Evolutionary conservation across 2,329 filamentous ascomycete genomes (phyloP).

Genomic region (Ophiostoma montium): DNA sequence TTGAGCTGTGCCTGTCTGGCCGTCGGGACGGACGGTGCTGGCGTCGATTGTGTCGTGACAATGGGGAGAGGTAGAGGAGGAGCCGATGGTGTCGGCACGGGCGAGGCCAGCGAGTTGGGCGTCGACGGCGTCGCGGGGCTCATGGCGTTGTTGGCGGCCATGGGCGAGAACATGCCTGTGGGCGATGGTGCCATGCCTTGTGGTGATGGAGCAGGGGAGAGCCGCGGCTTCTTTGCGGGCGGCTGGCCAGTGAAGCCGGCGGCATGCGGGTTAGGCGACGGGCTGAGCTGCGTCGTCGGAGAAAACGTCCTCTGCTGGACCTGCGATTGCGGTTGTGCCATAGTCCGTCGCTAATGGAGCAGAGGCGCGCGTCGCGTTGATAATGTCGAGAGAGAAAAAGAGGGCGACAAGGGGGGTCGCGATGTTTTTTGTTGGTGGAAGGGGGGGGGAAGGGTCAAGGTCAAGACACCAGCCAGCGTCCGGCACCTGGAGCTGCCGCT

Average conservation of each 20-base stretch:
- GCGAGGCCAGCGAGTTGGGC: conserved; percentile 12
- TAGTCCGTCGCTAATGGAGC: conserved; percentile 16
- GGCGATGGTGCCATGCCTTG: conserved; percentile 7
- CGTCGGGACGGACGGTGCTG: conserved; percentile 4
- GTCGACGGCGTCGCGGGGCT: conserved; percentile 12
- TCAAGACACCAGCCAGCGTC: neutral
- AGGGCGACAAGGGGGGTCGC: no score
- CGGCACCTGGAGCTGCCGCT: neutral
- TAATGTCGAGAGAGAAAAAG: neutral
- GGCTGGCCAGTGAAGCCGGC: conserved; percentile 15
- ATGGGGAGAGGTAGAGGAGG: conserved; percentile 39
- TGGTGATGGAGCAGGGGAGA: conserved; percentile 11
- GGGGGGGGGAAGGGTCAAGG: no score
- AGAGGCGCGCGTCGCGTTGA: neutral
- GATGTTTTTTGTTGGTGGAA: no score
- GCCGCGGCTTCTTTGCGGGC: conserved; percentile 13
- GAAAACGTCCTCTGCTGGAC: conserved; percentile 17
- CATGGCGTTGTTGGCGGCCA: neutral
- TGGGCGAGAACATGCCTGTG: conserved; percentile 4
- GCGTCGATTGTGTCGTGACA: conserved; percentile 30
- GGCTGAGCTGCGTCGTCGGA: conserved; percentile 14
- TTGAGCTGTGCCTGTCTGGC: conserved; percentile 1
- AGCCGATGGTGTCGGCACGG: conserved; percentile 7
- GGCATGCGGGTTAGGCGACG: conserved; percentile 11
- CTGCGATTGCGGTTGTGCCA: conserved; percentile 49